Conservation (phyloP, 164 flowering plant species). For the Stephania cephalantha region DNA sequence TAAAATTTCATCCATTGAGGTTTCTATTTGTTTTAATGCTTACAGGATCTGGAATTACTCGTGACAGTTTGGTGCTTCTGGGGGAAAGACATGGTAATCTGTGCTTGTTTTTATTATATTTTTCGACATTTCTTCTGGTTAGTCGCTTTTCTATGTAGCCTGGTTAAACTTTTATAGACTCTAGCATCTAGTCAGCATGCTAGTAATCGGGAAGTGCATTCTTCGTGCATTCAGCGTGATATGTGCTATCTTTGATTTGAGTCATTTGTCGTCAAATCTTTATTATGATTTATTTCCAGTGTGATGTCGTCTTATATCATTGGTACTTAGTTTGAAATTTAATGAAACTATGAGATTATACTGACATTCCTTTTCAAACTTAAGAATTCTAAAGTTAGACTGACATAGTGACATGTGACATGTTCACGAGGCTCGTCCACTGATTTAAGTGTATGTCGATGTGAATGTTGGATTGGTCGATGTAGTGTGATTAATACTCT, state of each 20-base stretch:
- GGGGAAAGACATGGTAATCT: constrained; percentile 80
- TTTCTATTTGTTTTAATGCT: constrained; percentile 11
- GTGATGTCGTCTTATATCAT: not conserved
- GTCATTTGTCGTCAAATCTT: not conserved
- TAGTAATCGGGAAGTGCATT: no score
- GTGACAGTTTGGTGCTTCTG: constrained; percentile 75
- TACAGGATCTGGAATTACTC: constrained; percentile 80
- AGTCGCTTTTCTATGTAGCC: not conserved
- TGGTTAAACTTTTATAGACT: not conserved
- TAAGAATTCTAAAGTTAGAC: not conserved
- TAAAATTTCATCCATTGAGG: not conserved
- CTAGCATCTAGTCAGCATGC: not conserved
- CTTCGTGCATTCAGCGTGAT: no score
- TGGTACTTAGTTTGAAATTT: not conserved
- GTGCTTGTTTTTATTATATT: not conserved
- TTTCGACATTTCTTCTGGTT: not conserved
- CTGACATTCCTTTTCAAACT: not conserved
- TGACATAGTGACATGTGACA: no score
- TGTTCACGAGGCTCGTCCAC: not conserved
- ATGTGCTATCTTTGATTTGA: not conserved
- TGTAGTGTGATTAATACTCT: not conserved
- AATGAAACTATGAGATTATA: no score
- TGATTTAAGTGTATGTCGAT: not conserved
- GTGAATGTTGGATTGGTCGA: not conserved
- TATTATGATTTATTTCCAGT: not conserved